Conservation (phyloP, 768 basidiomycete genomes). For the Xanthoconium purpureum region DNA sequence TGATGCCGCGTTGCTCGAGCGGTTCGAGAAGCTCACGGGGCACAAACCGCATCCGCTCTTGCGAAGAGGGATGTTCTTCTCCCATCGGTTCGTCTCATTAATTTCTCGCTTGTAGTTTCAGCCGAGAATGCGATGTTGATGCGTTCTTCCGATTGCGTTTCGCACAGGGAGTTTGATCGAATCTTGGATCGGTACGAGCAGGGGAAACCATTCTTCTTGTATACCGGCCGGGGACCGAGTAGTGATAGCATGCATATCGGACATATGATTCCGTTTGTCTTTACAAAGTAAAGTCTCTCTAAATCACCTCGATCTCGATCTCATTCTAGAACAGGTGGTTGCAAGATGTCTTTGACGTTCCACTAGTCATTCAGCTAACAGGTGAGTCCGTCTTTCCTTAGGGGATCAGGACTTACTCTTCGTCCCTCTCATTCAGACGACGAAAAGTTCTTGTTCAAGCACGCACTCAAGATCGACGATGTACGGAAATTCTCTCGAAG, state of each 20-base stretch:
- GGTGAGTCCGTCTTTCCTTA: slow-evolving; percentile 43
- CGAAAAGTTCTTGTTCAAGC: slow-evolving; percentile 98
- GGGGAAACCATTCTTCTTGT: slow-evolving; percentile 95
- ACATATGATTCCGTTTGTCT: slow-evolving; percentile 95
- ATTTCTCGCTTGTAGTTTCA: not conserved
- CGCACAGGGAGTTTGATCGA: slow-evolving; percentile 78
- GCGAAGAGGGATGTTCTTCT: slow-evolving; percentile 94
- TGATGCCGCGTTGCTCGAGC: slow-evolving; percentile 69
- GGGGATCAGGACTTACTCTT: not conserved
- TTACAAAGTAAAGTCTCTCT: slow-evolving; percentile 75
- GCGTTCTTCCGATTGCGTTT: not conserved
- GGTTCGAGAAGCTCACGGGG: slow-evolving; percentile 92
- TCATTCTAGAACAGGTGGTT: slow-evolving; percentile 65
- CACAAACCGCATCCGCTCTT: slow-evolving; percentile 83
- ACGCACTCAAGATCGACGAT: slow-evolving; percentile 87
- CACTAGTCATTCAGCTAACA: slow-evolving; percentile 93
- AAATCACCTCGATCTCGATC: not conserved
- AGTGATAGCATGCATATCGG: slow-evolving; percentile 97
- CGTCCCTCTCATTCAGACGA: slow-evolving; percentile 63
- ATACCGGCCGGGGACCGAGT: slow-evolving; percentile 95
- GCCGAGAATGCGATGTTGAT: not conserved
- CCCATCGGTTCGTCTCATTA: slow-evolving; percentile 70
- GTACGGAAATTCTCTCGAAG: slow-evolving; percentile 74
- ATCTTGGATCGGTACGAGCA: slow-evolving; percentile 96
- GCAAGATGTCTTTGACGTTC: slow-evolving; percentile 93